Conservation (phyloP, 352 stramenopile species). For the Phytopythium cucurbitacearum region DNA sequence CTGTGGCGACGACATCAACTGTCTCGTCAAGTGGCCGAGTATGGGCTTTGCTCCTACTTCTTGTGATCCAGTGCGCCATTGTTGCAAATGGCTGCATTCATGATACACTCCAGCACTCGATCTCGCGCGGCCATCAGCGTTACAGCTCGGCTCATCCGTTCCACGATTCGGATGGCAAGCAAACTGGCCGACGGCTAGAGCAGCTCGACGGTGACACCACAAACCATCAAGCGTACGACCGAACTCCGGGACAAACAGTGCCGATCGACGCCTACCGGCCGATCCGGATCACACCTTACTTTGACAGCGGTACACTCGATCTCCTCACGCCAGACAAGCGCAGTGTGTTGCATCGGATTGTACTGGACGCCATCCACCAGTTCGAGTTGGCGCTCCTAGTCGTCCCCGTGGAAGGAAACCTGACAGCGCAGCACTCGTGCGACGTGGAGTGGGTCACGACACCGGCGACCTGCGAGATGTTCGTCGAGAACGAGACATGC, state of each 20-base stretch:
- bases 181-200: slow-evolving; percentile 5
- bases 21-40: too few relatives aligned
- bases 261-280: slow-evolving; percentile 28
- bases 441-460: slow-evolving; percentile 50
- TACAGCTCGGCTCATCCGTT: slow-evolving; percentile 26
- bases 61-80: too few relatives aligned
- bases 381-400: slow-evolving; percentile 54
- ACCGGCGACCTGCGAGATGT: slow-evolving; percentile 47
- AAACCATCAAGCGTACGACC: slow-evolving; percentile 37
- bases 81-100: slow-evolving; percentile 18
- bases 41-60: too few relatives aligned
- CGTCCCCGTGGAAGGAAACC: slow-evolving; percentile 56
- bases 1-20: too few relatives aligned
- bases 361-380: slow-evolving; percentile 59
- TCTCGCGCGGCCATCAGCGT: slow-evolving; percentile 15
- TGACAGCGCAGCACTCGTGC: slow-evolving; percentile 59
- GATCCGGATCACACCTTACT: slow-evolving; percentile 73
- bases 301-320: slow-evolving; percentile 49
- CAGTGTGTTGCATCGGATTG: slow-evolving; percentile 44
- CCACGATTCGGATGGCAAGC: neutral
- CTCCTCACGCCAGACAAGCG: slow-evolving; percentile 34
- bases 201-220: slow-evolving; percentile 9
- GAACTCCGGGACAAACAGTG: slow-evolving; percentile 18
- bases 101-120: slow-evolving; percentile 20
- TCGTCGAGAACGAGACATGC: slow-evolving; percentile 49